Base-by-base conservation (phyloP, 805 yeast species). In the Ogataea nakhonphanomensis region DNA sequence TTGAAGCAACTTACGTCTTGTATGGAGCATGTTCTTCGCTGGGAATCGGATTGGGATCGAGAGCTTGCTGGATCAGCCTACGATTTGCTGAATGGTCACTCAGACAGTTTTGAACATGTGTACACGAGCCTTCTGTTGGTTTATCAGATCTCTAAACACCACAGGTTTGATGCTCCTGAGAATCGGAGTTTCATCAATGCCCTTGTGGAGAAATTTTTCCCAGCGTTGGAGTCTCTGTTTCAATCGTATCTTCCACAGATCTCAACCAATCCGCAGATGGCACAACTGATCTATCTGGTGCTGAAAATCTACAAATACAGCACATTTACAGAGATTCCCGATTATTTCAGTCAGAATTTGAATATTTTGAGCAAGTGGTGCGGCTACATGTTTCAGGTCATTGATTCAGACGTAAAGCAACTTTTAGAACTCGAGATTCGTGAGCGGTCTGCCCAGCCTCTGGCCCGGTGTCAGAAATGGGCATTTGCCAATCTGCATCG, bases 381-480 rank as follows among this genome's bases (percentile, higher is more conserved):
- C 8, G 73, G 76, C 38, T 72, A 87, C 43, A 88, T 86, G 49
- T 76, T 85, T 29, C 65, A 71, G 12, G 71, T 84, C 14, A 76
- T 84, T 33, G 71, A 71, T 42, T 67, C 74, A 55, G 69, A 67
- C 5, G 60, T 76, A 1, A 44, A 49, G 1, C 68, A 73, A 24
- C 69, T 76, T 1, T 37, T 65, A 32, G 65, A 67, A 15, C 49
- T 71, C 12, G 77, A 74, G 37, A 66, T 65, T 6, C 65, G 70
- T 15, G 79, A 74, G 25, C 69, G 72, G 35, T 65, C 61, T 33
- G 42, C 56, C 9, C 69, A 75, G 49, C 79, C 74, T 36, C 76
- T 79, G 75, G 75, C 64, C 58, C 89, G 76, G 61, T 76, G 77
- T 53, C 84, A 73, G 64, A 90, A 91, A 59, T 89, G 97, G 96